Evolutionary conservation across 83 land plant species (phyloP), one percentile per base, ranked within the genome.

Genomic region (Picea abies): DNA sequence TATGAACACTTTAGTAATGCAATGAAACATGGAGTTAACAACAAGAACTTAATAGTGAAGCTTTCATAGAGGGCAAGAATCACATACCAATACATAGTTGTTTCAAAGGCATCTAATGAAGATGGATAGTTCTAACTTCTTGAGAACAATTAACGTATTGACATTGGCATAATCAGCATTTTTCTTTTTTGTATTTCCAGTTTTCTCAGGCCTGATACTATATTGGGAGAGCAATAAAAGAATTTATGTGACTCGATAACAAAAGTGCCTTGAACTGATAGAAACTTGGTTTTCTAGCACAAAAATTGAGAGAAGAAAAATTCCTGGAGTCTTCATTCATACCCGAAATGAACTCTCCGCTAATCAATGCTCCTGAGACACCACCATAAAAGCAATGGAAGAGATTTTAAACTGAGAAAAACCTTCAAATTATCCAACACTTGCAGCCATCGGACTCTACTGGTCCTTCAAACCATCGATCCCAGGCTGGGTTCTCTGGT

Each of bases 401-500:
- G 60, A 23, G 14, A 47, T 19, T 75, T 44, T 56, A 22, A 47
- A 47, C 77, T 44, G 11, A 20, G 77, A 12, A 35, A 73, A 73
- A 52, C 60, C 79, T 61, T 85, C 84, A 85, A 29, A 85, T 60
- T 76, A 88, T 88, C 93, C 90, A 86, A 78, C 91, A 91, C 81
- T 80, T 89, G 87, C 91, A 91, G 11, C 90, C 87, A 71, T 72
- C 70, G 11, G 89, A 83, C 25, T 91, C 90, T 83, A 89, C 76
- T 41, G 91, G 93, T 35, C 89, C 86, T 68, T 89, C 89, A 75
- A 91, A 91, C 93, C 93, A 91, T 60, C 91, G 78, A 77, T 91
- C 89, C 93, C 93, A 91, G 3, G 71, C 6, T 19, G 89, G 85
- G 80, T 84, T 86, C 52, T 47, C 63, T 19, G 93, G 93, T 15